A percentile compares a stretch with the other conserved stretches of the same genome.
Evolutionary conservation across 345 rosid genomes (phyloP).

Genomic region (Crucihimalaya himalaica): DNA sequence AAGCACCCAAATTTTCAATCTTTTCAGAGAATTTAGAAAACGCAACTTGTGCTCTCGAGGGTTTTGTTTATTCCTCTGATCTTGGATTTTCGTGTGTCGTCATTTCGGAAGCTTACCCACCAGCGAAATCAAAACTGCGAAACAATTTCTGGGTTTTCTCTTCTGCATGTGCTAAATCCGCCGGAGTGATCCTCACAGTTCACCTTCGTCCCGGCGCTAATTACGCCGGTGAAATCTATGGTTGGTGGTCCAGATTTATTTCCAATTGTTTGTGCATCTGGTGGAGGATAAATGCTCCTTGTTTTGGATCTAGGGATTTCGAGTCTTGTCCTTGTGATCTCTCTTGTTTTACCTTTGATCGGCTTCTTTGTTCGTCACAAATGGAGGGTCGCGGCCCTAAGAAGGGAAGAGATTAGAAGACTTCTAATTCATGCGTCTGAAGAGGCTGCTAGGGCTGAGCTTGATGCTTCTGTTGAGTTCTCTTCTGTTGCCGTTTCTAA

Average conservation of each 20-base stretch:
- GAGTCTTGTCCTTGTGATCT: slow-evolving; percentile 64
- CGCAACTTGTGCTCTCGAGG: slow-evolving; percentile 27
- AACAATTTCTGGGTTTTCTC: slow-evolving; percentile 23
- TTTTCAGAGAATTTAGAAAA: background rate
- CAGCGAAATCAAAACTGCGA: slow-evolving; percentile 12
- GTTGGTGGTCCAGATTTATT: slow-evolving; percentile 44
- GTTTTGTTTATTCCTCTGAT: slow-evolving; percentile 26
- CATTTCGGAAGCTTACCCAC: slow-evolving; percentile 33
- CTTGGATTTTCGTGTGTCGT: slow-evolving; percentile 28
- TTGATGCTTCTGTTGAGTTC: slow-evolving; percentile 59
- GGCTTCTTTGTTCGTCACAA: slow-evolving; percentile 56
- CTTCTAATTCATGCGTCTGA: slow-evolving; percentile 77
- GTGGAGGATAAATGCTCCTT: slow-evolving; percentile 76
- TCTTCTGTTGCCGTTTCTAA: slow-evolving; percentile 40
- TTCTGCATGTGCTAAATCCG: slow-evolving; percentile 41
- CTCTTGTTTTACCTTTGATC: slow-evolving; percentile 50
- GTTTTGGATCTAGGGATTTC: slow-evolving; percentile 86
- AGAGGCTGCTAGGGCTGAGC: slow-evolving; percentile 87
- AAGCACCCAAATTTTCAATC: slow-evolving; percentile 2
- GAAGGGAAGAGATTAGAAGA: slow-evolving; percentile 75
- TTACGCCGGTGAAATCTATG: slow-evolving; percentile 48
- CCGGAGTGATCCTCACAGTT: slow-evolving; percentile 9
- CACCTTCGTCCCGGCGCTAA: slow-evolving; percentile 19
- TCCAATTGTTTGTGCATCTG: slow-evolving; percentile 48
- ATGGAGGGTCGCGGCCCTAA: slow-evolving; percentile 64